Conservation (phyloP, 2,329 filamentous ascomycete species). For the Penicillium nordicum region DNA sequence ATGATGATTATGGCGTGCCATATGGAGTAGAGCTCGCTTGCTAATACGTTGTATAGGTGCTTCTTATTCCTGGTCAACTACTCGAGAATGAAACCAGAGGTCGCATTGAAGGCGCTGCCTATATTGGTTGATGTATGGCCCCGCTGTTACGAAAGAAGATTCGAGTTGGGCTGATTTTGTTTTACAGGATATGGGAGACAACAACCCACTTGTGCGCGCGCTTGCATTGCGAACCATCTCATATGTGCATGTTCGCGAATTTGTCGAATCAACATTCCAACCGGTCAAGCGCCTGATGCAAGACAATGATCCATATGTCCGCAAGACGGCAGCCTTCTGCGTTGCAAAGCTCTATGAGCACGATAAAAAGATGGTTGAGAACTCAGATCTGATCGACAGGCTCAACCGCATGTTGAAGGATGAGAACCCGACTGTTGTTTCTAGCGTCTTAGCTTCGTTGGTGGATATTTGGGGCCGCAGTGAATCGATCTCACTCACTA, state of each 20-base stretch:
- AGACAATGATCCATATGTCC: conserved; percentile 90
- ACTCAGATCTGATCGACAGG: conserved; percentile 84
- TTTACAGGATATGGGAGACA: conserved; percentile 81
- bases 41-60: conserved; percentile 61
- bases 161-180: conserved; percentile 7
- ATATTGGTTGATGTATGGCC: conserved; percentile 70
- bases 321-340: conserved; percentile 93
- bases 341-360: conserved; percentile 98
- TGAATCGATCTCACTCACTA: conserved; percentile 95
- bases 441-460: conserved; percentile 81
- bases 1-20: background rate
- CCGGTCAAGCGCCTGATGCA: conserved; percentile 78
- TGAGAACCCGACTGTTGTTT: conserved; percentile 95
- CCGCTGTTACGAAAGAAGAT: background rate
- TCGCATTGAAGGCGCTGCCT: conserved; percentile 87
- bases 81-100: conserved; percentile 86
- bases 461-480: conserved; percentile 99
- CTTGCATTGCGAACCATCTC: conserved; percentile 92
- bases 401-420: conserved; percentile 87
- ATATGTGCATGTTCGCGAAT: conserved; percentile 94
- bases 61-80: conserved; percentile 98
- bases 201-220: conserved; percentile 86
- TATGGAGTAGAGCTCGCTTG: background rate
- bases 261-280: conserved; percentile 83
- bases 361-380: conserved; percentile 83